Base-by-base conservation (phyloP, 2,329 filamentous ascomycete genomes). In the Ceratocystiopsis sp. region DNA sequence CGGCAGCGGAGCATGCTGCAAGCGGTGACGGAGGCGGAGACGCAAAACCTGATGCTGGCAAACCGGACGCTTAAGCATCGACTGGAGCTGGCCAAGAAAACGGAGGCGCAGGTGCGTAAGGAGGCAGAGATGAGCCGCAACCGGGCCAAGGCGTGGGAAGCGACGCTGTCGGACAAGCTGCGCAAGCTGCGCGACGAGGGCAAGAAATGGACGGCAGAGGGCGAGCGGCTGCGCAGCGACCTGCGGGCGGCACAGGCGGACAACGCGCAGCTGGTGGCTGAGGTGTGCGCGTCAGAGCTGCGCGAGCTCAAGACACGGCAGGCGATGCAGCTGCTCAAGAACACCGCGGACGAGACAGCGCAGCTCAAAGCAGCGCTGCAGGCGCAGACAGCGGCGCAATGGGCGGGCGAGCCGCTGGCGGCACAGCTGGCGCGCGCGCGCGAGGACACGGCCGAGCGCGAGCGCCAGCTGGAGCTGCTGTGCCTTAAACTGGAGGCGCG, bases 1-100 rank as follows among this genome's bases (percentile, higher is more conserved):
- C 78, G 83, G 51, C 70, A 81, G 14, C 77, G 78, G 48, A 78
- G 85, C 46, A 75, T 89, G 49, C 74, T 74, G 49, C 80, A 87
- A 56, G 81, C 81, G 9, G 80, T 82, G 2, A 80, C 75, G 1
- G 84, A 89, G 55, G 83, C 84, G 1, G 83, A 91, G 55, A 85
- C 80, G 2, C 82, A 89, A 50, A 85, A 86, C 42, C 62, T 91
- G 4, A 74, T 89, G 49, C 80, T 85, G 52, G 77, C 72, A 16
- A 89, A 87, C 54, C 75, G 81, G 16, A 75, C 75, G 17, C 61
- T 89, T 29, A 84, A 80, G 56, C 74, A 75, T 43, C 78, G 81
- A 42, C 68, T 85, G 10, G 76, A 81, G 44, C 81, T 84, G 44
- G 77, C 80, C 2, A 83, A 82, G 53, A 75, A 78, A 51, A 65